Evolutionary conservation across 2,329 filamentous ascomycete species (phyloP).

Genomic region (Rutstroemia sydowiana): DNA sequence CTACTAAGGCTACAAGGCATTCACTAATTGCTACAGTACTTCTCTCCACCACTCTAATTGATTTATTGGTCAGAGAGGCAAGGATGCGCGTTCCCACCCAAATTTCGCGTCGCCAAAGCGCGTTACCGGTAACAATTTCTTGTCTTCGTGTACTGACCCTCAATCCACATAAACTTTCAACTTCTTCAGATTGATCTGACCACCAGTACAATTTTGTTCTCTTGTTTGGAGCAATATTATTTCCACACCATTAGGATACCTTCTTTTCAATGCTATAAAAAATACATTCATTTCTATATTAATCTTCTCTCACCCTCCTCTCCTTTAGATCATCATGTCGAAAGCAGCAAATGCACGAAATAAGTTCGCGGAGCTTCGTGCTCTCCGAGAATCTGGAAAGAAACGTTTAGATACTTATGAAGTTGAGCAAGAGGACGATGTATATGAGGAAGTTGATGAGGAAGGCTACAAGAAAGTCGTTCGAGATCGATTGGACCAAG

Average conservation of each 20-base stretch:
- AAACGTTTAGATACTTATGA: conserved; percentile 84
- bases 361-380: conserved; percentile 70
- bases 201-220: not conserved
- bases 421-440: conserved; percentile 71
- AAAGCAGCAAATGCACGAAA: conserved; percentile 29
- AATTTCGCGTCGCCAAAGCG: not conserved
- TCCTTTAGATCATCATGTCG: conserved; percentile 24
- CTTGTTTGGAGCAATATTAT: no score
- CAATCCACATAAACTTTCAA: not conserved
- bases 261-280: no score
- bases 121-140: conserved; percentile 1
- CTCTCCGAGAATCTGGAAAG: conserved; percentile 81
- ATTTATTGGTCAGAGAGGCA: conserved; percentile 6
- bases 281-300: not conserved
- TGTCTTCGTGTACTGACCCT: conserved; percentile 2
- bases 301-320: not conserved
- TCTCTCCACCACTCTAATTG: no score
- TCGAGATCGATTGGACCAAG: conserved; percentile 76
- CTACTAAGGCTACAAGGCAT: not conserved
- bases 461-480: conserved; percentile 97
- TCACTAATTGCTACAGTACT: no score
- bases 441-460: conserved; percentile 96
- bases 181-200: no score
- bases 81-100: conserved; percentile 14
- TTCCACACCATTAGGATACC: no score